phyloP scores from a whole-genome alignment of 1,284 basidiomycete genomes.

The Waitea zeae region DNA sequence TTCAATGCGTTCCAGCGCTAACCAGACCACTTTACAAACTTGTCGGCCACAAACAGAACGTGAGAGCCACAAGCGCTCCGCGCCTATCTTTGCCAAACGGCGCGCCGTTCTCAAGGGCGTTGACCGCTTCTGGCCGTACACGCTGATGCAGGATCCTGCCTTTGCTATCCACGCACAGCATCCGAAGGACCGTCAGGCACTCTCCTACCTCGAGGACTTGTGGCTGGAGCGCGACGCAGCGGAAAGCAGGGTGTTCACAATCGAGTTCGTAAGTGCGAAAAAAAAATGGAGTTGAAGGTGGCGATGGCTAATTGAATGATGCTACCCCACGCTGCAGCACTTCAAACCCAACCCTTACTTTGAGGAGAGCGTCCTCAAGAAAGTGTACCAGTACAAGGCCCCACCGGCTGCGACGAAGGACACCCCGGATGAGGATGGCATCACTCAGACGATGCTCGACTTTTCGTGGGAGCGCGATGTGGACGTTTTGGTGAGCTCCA shows the following conservation, averaged over 20 bases:
- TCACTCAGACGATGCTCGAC: conserved; percentile 21
- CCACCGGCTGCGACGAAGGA: conserved; percentile 29
- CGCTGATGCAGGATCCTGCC: conserved; percentile 49
- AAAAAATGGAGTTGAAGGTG: too few species aligned
- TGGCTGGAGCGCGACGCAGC: conserved; percentile 51
- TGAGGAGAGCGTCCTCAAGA: conserved; percentile 52
- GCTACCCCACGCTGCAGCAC: too few species aligned
- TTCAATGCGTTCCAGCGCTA: neutral
- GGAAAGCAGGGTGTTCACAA: conserved; percentile 55
- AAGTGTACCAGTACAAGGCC: conserved; percentile 59
- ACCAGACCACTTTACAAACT: neutral
- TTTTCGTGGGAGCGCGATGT: conserved; percentile 67
- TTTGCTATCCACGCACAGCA: conserved; percentile 49
- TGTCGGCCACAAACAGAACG: conserved; percentile 4
- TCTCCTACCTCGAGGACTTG: conserved; percentile 65
- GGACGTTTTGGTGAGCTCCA: too few species aligned
- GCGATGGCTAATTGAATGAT: too few species aligned
- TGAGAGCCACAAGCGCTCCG: conserved; percentile 1
- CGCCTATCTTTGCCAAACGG: conserved; percentile 50
- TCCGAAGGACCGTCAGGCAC: conserved; percentile 49
- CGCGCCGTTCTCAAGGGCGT: conserved; percentile 47
- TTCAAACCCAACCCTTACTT: conserved; percentile 79
- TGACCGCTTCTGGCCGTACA: conserved; percentile 63
- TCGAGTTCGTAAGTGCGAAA: conserved; percentile 67
- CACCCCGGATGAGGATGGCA: conserved; percentile 6